Evolutionary conservation across 2,329 filamentous ascomycete genomes (phyloP), one percentile per base, ranked within the genome.

Genomic region (Fusarium sp.): DNA sequence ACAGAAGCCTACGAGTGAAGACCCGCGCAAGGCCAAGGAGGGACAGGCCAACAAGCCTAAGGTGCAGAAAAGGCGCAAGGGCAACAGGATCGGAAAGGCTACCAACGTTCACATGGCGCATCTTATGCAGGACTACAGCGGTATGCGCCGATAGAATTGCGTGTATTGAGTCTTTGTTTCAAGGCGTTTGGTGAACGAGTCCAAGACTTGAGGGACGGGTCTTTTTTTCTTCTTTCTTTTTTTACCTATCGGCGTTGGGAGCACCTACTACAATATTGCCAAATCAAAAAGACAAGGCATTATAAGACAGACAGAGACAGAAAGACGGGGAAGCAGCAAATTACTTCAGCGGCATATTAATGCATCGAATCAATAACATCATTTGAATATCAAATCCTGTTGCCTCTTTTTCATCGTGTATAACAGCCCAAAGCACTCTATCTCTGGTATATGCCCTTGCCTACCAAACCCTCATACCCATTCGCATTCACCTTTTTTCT

Each of bases 101-200:
- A 97, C 93, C 27, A 97, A 97, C 78, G 90, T 89, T 29, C 94
- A 97, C 79, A 97, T 97, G 94, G 86, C 86, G 73, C 89, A 91
- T 70, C 86, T 97, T 64, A 85, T 97, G 77, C 91, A 94, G 82
- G 92, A 95, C 78, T 94, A 84, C 76, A 86, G 83, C 67, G 79
- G 83, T 56, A 76, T 83, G 72, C 82, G 84, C 73, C 77, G 82
- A 62, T 85, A 74, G 79, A 47, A 29, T 49, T 43, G 30, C 44
- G 44, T 29, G n/a, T 40, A 52, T 54, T 47, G 25, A 45, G 58
- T 49, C 46, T 53, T 16, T 43, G 16, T 61, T 69, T 45, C 34
- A 24, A 40, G 63, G 67, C 67, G 67, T 71, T 71, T 34, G 43
- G 45, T 57, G 40, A 40, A 66, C 30, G 29, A 63, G 51, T 48